These are phyloP conservation scores for Mycena albidolilacea DNA, from an alignment of 768 basidiomycete genomes.

Conservation along the genomic window DNA sequence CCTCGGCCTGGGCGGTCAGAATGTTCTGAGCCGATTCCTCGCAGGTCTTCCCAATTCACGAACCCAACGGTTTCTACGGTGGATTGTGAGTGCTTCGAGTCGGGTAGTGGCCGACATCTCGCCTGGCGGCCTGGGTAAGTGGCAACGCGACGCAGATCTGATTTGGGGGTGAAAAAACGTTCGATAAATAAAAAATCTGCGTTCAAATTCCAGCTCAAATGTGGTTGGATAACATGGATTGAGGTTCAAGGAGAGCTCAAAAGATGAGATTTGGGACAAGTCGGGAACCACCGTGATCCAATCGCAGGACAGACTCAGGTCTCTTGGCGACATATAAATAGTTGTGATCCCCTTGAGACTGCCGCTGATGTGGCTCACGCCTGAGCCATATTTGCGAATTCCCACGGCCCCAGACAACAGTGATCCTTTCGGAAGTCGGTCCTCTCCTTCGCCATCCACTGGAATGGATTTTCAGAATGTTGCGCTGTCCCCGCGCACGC, in stretches of 20 bases:
- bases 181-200: too few species aligned
- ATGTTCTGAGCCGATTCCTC: background rate
- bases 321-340: background rate
- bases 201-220: too few species aligned
- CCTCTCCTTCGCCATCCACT: constrained; percentile 19
- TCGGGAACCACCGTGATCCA: background rate
- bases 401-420: constrained; percentile 1
- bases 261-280: too few species aligned
- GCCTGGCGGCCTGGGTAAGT: too few species aligned
- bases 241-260: background rate
- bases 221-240: too few species aligned
- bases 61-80: background rate
- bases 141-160: too few species aligned
- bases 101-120: too few species aligned
- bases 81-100: background rate
- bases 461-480: constrained; percentile 62
- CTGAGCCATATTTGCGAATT: background rate
- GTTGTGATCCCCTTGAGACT: background rate
- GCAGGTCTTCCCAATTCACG: background rate
- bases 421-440: background rate
- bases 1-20: too few species aligned
- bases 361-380: background rate
- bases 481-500: constrained; percentile 69
- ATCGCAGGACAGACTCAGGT: background rate
- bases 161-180: too few species aligned